phyloP scores from a whole-genome alignment of 1,284 basidiomycete species.

The Polyporus tsugae region DNA sequence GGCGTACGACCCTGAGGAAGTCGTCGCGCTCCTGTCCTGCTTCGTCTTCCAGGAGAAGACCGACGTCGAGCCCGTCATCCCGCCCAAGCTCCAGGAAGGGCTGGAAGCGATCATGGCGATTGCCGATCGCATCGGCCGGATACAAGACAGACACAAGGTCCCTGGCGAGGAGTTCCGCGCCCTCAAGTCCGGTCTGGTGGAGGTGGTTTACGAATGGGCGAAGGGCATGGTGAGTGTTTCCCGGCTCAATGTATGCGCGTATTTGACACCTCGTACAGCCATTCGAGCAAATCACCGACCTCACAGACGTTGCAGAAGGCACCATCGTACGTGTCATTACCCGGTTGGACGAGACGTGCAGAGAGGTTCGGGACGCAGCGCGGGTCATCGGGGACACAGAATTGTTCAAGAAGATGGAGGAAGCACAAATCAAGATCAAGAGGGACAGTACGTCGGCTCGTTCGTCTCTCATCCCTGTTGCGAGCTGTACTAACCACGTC shows the following conservation, averaged over 20 bases:
- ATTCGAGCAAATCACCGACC: slow-evolving; percentile 91
- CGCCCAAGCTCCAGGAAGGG: slow-evolving; percentile 82
- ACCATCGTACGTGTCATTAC: slow-evolving; percentile 98
- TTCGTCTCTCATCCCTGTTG: not conserved
- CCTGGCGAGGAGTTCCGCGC: slow-evolving; percentile 79
- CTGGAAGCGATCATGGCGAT: slow-evolving; percentile 82
- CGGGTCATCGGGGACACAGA: slow-evolving; percentile 97
- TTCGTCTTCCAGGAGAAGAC: slow-evolving; percentile 99
- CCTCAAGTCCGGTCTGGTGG: slow-evolving; percentile 90
- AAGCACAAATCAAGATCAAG: slow-evolving; percentile 92
- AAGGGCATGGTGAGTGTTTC: slow-evolving; percentile 85
- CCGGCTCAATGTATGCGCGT: not conserved
- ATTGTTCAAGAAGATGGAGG: slow-evolving; percentile 98
- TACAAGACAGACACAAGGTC: slow-evolving; percentile 85
- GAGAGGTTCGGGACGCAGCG: slow-evolving; percentile 97
- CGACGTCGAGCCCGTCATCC: slow-evolving; percentile 83
- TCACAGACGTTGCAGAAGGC: slow-evolving; percentile 97
- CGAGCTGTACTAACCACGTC: slow-evolving; percentile 11
- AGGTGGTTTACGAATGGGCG: slow-evolving; percentile 99
- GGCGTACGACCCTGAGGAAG: slow-evolving; percentile 92
- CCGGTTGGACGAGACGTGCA: slow-evolving; percentile 95
- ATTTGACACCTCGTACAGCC: slow-evolving; percentile 61
- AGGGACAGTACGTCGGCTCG: slow-evolving; percentile 81
- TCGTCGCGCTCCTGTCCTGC: slow-evolving; percentile 95
- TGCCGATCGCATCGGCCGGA: slow-evolving; percentile 82